These are phyloP conservation scores for Populus deltoides DNA, from an alignment of 345 rosid species.

Conservation along the genomic window DNA sequence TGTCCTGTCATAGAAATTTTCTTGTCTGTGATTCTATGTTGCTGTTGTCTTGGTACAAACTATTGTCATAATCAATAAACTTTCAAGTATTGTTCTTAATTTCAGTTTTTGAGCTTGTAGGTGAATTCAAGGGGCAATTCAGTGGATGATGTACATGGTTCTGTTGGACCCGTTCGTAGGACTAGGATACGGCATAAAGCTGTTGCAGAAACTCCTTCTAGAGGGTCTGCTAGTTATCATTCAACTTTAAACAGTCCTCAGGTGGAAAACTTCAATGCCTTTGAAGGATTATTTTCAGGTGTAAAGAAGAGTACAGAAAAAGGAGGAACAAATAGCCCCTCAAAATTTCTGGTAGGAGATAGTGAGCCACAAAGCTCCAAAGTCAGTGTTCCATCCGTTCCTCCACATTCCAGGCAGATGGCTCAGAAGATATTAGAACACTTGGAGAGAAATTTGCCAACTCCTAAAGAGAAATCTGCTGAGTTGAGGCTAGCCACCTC, in stretches of 20 bases:
- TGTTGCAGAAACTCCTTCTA: slow-evolving; percentile 29
- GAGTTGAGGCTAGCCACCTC: slow-evolving; percentile 72
- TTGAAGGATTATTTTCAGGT: slow-evolving; percentile 31
- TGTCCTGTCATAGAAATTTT: not conserved
- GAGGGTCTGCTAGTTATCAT: slow-evolving; percentile 41
- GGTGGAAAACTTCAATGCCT: slow-evolving; percentile 34
- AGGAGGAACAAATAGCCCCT: slow-evolving; percentile 39
- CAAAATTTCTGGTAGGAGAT: slow-evolving; percentile 31
- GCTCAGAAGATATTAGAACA: slow-evolving; percentile 78
- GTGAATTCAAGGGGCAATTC: slow-evolving; percentile 39
- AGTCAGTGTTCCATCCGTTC: slow-evolving; percentile 51
- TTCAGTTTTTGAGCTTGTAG: slow-evolving; percentile 25
- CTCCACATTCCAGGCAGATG: slow-evolving; percentile 68
- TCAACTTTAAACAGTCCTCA: slow-evolving; percentile 33
- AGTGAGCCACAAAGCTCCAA: slow-evolving; percentile 40
- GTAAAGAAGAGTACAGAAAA: slow-evolving; percentile 42
- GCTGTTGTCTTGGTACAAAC: slow-evolving; percentile 8
- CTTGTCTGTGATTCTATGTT: not conserved
- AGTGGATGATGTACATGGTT: slow-evolving; percentile 42
- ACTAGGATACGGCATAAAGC: slow-evolving; percentile 43
- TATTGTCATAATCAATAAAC: slow-evolving; percentile 1
- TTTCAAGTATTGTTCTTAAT: slow-evolving; percentile 3
- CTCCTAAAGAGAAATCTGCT: slow-evolving; percentile 61
- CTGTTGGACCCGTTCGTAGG: slow-evolving; percentile 76
- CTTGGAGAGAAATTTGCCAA: slow-evolving; percentile 62